Evolutionary conservation across 2,329 filamentous ascomycete species (phyloP).

Genomic region (Teratosphaeria viscida): DNA sequence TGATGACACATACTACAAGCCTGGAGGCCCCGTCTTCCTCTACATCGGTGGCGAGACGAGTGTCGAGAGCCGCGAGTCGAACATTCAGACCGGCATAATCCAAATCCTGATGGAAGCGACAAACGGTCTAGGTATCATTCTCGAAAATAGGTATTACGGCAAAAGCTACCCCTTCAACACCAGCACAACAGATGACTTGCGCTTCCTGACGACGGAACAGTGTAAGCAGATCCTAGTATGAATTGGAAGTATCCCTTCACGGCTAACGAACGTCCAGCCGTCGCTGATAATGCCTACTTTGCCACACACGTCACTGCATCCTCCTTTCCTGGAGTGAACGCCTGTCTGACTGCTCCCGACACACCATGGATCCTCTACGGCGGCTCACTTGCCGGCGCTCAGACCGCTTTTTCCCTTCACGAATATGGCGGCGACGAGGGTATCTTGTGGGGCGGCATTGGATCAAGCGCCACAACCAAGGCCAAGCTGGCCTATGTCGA

Average conservation of each 20-base stretch:
- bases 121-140: slow-evolving; percentile 44
- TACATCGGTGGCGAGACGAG: slow-evolving; percentile 61
- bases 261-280: slow-evolving; percentile 10
- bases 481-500: slow-evolving; percentile 62
- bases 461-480: slow-evolving; percentile 66
- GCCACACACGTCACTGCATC: slow-evolving; percentile 33
- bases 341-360: slow-evolving; percentile 31
- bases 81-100: slow-evolving; percentile 60
- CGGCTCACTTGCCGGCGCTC: slow-evolving; percentile 34
- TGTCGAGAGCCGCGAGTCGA: slow-evolving; percentile 52
- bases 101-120: slow-evolving; percentile 45
- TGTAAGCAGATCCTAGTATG: slow-evolving; percentile 14
- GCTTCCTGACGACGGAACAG: slow-evolving; percentile 42
- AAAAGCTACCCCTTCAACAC: slow-evolving; percentile 39
- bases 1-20: slow-evolving; percentile 61
- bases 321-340: slow-evolving; percentile 34
- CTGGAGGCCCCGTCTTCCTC: slow-evolving; percentile 70
- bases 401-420: slow-evolving; percentile 38
- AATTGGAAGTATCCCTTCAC: not conserved
- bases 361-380: slow-evolving; percentile 40
- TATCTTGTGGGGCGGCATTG: slow-evolving; percentile 65
- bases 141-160: slow-evolving; percentile 44
- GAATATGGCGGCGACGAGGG: slow-evolving; percentile 52
- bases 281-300: slow-evolving; percentile 44
- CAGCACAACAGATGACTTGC: slow-evolving; percentile 40